phyloP scores from a whole-genome alignment of 176 grass and related monocot species.

The Coix lacrymajobi region DNA sequence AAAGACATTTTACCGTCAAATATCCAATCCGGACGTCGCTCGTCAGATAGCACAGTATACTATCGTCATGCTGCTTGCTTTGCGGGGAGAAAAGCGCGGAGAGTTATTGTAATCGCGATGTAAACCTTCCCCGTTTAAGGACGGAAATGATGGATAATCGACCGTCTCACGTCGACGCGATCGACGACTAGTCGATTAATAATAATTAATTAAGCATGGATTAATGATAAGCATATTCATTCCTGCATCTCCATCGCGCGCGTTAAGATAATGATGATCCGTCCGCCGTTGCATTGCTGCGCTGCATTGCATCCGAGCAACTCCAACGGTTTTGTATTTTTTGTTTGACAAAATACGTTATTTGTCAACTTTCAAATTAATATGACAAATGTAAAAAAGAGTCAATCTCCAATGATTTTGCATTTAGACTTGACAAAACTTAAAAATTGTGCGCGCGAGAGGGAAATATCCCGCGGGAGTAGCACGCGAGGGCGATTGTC shows the following conservation, averaged over 20 bases:
- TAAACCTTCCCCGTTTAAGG: background rate
- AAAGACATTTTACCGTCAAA: background rate
- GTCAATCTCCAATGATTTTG: too few relatives aligned
- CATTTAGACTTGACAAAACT: too few relatives aligned
- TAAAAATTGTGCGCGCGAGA: too few relatives aligned
- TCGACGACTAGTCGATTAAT: background rate
- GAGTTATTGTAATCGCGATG: background rate
- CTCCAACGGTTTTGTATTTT: too few relatives aligned
- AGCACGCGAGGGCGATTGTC: too few relatives aligned
- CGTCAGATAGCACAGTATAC: background rate
- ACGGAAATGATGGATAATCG: background rate
- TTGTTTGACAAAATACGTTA: too few relatives aligned
- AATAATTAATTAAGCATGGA: background rate
- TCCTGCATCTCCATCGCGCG: background rate
- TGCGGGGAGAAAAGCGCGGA: background rate
- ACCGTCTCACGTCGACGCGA: background rate
- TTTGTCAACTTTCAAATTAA: too few relatives aligned
- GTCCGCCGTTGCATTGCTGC: background rate
- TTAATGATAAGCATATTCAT: background rate
- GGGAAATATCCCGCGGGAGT: too few relatives aligned
- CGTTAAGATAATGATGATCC: background rate
- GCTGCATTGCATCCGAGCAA: too few relatives aligned
- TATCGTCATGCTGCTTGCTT: background rate
- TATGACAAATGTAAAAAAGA: too few relatives aligned
- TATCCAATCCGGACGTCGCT: background rate